Percentiles rank a stretch among this genome's conserved stretches.
phyloP scores from a whole-genome alignment of 2,329 filamentous ascomycete genomes.

The Ascomycota sp. region DNA sequence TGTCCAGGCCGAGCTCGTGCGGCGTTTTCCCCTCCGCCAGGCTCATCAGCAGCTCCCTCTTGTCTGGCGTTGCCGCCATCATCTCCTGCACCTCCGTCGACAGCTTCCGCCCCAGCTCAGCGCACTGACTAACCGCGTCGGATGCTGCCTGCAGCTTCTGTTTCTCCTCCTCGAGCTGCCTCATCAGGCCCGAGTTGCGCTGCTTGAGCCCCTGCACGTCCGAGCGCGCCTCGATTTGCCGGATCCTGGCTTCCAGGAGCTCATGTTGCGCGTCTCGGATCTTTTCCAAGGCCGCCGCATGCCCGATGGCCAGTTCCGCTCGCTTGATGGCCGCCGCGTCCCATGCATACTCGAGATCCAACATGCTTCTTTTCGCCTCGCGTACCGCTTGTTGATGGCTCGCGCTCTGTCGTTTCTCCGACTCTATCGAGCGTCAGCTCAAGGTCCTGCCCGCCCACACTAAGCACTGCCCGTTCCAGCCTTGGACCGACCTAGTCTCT shows the following conservation, averaged over 20 bases:
- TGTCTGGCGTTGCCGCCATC: slow-evolving; percentile 17
- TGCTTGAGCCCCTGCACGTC: slow-evolving; percentile 50
- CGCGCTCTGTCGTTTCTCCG: slow-evolving; percentile 13
- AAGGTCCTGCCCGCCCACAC: not conserved
- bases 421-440: slow-evolving; percentile 11
- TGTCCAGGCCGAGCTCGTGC: slow-evolving; percentile 50
- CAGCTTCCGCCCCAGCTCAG: slow-evolving; percentile 13
- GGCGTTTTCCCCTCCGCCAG: slow-evolving; percentile 28
- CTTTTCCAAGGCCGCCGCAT: slow-evolving; percentile 37
- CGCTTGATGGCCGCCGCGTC: slow-evolving; percentile 36
- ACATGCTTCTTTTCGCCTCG: slow-evolving; percentile 17
- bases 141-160: slow-evolving; percentile 14
- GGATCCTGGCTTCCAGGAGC: slow-evolving; percentile 48
- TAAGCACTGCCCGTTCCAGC: not conserved
- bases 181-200: slow-evolving; percentile 40
- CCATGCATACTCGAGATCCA: slow-evolving; percentile 29
- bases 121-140: slow-evolving; percentile 16
- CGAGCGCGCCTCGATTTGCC: slow-evolving; percentile 61
- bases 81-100: slow-evolving; percentile 17
- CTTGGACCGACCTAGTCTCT: slow-evolving; percentile 47
- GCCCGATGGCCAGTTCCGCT: slow-evolving; percentile 28
- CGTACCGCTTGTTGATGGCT: slow-evolving; percentile 12
- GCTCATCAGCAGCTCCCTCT: slow-evolving; percentile 19
- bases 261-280: slow-evolving; percentile 42
- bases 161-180: slow-evolving; percentile 26